Evolutionary conservation across 2,329 filamentous ascomycete genomes (phyloP).

Genomic region (Ceratocystis variospora): DNA sequence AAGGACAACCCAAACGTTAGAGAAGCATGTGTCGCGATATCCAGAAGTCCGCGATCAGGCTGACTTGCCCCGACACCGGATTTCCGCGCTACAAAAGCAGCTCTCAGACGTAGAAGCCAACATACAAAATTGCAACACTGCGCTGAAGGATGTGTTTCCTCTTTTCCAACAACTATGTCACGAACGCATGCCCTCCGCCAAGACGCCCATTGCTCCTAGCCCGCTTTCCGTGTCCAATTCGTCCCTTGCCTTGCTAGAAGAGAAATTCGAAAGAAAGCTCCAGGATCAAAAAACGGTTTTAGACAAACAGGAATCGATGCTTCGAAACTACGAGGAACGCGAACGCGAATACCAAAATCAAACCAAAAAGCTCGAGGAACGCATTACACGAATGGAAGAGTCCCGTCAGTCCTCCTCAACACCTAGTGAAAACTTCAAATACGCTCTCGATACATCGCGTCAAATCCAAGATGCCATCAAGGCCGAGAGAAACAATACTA

Average conservation of each 20-base stretch:
- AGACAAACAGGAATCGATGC: background rate
- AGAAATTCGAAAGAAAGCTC: background rate
- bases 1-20: background rate
- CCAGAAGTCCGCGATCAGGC: constrained; percentile 9
- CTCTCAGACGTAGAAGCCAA: background rate
- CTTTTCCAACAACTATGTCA: background rate
- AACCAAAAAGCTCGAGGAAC: background rate
- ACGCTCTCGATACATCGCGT: background rate
- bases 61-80: constrained; percentile 1
- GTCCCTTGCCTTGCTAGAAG: background rate
- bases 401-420: background rate
- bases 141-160: background rate
- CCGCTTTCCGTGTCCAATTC: background rate
- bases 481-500: background rate
- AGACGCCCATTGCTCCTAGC: background rate
- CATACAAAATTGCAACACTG: background rate
- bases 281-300: background rate
- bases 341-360: background rate
- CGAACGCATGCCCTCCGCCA: background rate
- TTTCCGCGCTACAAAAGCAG: constrained; percentile 7
- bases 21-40: constrained; percentile 10
- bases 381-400: background rate
- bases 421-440: background rate
- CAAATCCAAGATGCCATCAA: background rate
- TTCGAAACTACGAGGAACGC: background rate